These are phyloP conservation scores for Auricularia cornea DNA, from an alignment of 768 basidiomycete species.

Conservation along the genomic window DNA sequence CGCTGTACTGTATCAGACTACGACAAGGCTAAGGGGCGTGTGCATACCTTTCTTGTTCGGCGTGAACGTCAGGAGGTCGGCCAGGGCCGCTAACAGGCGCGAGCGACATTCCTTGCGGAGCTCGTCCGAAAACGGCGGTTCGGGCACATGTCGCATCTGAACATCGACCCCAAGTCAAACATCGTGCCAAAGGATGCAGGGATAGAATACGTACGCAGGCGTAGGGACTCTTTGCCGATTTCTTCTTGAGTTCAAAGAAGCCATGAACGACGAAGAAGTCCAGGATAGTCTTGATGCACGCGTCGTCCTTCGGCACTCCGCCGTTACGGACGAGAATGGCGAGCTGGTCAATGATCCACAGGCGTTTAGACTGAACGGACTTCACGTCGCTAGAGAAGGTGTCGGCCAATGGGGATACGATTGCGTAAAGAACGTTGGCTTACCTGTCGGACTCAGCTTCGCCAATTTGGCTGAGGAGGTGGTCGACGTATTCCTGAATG, in stretches of 20 bases:
- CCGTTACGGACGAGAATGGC: constrained; percentile 69
- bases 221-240: constrained; percentile 50
- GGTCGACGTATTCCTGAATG: constrained; percentile 66
- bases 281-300: constrained; percentile 64
- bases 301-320: constrained; percentile 69
- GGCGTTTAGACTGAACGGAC: constrained; percentile 46
- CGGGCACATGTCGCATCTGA: constrained; percentile 55
- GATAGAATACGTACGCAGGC: background rate
- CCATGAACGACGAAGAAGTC: constrained; percentile 81
- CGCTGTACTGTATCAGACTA: background rate
- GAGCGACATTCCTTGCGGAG: constrained; percentile 58
- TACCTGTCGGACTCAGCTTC: constrained; percentile 37
- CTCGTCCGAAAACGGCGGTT: constrained; percentile 64
- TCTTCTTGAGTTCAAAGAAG: constrained; percentile 67
- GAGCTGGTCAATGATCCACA: constrained; percentile 86
- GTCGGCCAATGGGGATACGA: no score
- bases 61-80: constrained; percentile 58
- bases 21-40: background rate
- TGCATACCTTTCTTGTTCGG: constrained; percentile 44
- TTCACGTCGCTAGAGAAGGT: constrained; percentile 25
- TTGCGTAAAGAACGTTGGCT: constrained; percentile 7
- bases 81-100: constrained; percentile 63
- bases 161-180: constrained; percentile 6
- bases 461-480: constrained; percentile 58
- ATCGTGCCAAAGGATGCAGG: constrained; percentile 2